Evolutionary conservation across 2,329 filamentous ascomycete genomes (phyloP).

Genomic region (Phoma sp.): DNA sequence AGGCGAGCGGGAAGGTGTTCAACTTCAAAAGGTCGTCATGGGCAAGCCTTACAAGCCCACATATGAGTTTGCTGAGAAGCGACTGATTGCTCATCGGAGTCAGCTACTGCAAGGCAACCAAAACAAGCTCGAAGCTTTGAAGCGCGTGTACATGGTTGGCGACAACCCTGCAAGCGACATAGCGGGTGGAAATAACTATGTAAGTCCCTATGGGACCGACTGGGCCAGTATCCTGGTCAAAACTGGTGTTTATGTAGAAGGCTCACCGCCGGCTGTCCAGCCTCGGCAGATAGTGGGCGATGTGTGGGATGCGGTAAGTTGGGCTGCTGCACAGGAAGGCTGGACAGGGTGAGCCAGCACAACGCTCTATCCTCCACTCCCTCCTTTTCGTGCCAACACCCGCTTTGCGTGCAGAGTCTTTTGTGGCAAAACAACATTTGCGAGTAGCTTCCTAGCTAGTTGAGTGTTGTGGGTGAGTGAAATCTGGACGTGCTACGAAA

Average conservation of each 20-base stretch:
- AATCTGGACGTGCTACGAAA: no score
- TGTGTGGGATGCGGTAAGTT: constrained; percentile 78
- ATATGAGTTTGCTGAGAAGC: constrained; percentile 82
- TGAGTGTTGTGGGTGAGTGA: no score
- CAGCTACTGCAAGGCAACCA: constrained; percentile 51
- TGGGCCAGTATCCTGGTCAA: constrained; percentile 81
- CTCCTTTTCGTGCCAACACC: background rate
- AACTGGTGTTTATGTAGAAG: constrained; percentile 76
- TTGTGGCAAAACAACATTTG: background rate
- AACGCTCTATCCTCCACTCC: background rate
- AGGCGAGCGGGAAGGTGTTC: constrained; percentile 59
- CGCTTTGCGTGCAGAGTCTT: no score
- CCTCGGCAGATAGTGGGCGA: constrained; percentile 75
- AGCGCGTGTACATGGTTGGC: constrained; percentile 91
- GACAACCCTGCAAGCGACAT: constrained; percentile 83
- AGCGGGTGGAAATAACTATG: constrained; percentile 79
- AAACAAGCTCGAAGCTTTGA: constrained; percentile 57
- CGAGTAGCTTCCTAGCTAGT: background rate
- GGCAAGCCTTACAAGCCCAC: constrained; percentile 83
- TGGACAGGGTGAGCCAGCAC: constrained; percentile 34
- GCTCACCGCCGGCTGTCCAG: constrained; percentile 62
- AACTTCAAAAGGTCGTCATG: constrained; percentile 71
- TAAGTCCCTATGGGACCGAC: constrained; percentile 69
- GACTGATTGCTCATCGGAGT: constrained; percentile 69
- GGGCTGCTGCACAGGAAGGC: constrained; percentile 68